Base-by-base conservation (phyloP, 2,329 filamentous ascomycete genomes). In the Chalara sp. region DNA sequence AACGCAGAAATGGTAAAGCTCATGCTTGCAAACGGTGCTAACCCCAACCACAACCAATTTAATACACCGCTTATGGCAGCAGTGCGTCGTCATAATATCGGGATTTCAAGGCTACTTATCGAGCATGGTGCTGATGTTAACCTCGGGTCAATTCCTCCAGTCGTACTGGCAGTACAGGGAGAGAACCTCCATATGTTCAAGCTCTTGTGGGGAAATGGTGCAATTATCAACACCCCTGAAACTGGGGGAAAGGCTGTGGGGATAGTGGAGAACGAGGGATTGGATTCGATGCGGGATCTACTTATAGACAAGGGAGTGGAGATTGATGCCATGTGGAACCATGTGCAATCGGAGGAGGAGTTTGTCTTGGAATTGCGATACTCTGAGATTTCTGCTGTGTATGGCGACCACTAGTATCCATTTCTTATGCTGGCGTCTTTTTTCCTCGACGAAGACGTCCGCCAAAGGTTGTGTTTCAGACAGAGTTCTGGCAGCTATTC, bases 101-200 rank as follows among this genome's bases (percentile, higher is more conserved):
- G 42, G 31, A 48, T 12, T 48, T 5, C 42, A 13, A 37, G 32
- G 42, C 13, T 48, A 31, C 35, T 48, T 10, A 21, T 48, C 12
- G 46, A 48, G 8, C 33, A 46, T 21, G 48, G 48, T 8, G 48
- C 41, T 8, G 4, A 50, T n/a, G 43, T 44, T 44, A 45, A 45
- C 32, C 10, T 29, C 6, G 13, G 43, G 21, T n/a, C n/a, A n/a
- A 21, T 30, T 12, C 43, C n/a, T 28, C 13, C 43, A 28, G 32
- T 45, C 13, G 43, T 45, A 6, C 32, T 8, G 10, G 43, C 43
- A 8, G 32, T 45, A 7, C 43, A 30, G 13, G 11, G 30, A 6
- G 43, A 45, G 43, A 8, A 28, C 13, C 12, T 11, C 7, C 8
- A 10, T 8, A 45, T 45, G n/a, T 45, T 45, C 13, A 30, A 21